Evolutionary conservation across 2,329 filamentous ascomycete species (phyloP).

Genomic region (Bertia moriformis): DNA sequence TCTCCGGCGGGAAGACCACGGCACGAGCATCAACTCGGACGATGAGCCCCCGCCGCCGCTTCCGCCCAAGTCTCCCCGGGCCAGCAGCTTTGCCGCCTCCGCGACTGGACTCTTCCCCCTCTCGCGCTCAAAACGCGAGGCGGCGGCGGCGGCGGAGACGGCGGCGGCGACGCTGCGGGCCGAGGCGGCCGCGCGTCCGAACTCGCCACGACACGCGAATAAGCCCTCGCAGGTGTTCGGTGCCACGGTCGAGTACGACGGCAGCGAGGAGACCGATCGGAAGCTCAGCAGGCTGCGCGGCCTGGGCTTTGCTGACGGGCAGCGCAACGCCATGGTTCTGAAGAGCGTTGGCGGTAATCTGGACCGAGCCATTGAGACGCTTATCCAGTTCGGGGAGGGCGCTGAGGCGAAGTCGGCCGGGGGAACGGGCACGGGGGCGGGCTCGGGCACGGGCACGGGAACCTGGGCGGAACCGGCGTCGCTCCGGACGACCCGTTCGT

Average conservation of each 20-base stretch:
- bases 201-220: slow-evolving; percentile 15
- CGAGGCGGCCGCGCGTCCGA: too few species aligned
- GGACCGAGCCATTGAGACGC: slow-evolving; percentile 72
- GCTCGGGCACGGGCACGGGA: too few species aligned
- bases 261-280: slow-evolving; percentile 38
- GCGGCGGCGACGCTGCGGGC: too few species aligned
- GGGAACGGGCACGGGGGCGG: too few species aligned
- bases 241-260: slow-evolving; percentile 42
- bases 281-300: slow-evolving; percentile 69
- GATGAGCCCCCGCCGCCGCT: slow-evolving; percentile 44
- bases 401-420: too few species aligned
- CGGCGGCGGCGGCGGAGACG: too few species aligned
- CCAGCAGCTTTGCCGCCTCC: slow-evolving; percentile 44
- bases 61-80: slow-evolving; percentile 37
- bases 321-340: slow-evolving; percentile 66
- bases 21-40: slow-evolving; percentile 27
- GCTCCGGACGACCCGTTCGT: too few species aligned
- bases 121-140: slow-evolving; percentile 42
- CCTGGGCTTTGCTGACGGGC: slow-evolving; percentile 82
- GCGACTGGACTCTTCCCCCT: slow-evolving; percentile 39
- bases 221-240: slow-evolving; percentile 41
- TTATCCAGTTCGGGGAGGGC: slow-evolving; percentile 70
- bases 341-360: slow-evolving; percentile 74
- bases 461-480: too few species aligned
- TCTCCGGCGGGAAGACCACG: slow-evolving; percentile 26